Percentiles rank a stretch among this genome's conserved stretches.
Evolutionary conservation across 768 basidiomycete species (phyloP).

Genomic region (Lactifluus piperatus): DNA sequence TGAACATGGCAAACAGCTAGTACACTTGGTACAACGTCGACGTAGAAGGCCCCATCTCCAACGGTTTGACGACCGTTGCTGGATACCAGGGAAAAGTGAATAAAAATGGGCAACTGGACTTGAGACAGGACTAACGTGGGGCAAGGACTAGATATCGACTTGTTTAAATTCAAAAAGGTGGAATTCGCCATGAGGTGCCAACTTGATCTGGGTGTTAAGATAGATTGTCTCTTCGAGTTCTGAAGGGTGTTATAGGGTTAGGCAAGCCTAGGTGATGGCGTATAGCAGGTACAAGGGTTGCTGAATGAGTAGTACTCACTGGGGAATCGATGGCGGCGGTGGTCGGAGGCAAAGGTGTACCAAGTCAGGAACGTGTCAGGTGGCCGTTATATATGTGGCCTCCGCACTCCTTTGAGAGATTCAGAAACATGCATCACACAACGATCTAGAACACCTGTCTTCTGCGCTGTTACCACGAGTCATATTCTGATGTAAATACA

Average conservation of each 20-base stretch:
- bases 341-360: constrained; percentile 18
- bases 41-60: constrained; percentile 89
- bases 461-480: neutral
- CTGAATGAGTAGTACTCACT: neutral
- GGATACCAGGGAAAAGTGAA: constrained; percentile 17
- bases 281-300: neutral
- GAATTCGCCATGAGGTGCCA: constrained; percentile 79
- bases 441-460: neutral
- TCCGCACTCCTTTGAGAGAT: neutral
- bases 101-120: neutral
- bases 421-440: neutral
- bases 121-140: constrained; percentile 58
- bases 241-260: neutral
- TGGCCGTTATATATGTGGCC: constrained; percentile 11
- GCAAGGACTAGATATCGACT: constrained; percentile 87
- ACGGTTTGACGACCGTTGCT: constrained; percentile 96
- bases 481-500: neutral
- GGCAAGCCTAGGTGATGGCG: neutral
- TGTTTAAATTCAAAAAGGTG: constrained; percentile 60
- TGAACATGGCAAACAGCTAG: constrained; percentile 81
- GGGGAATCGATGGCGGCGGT: constrained; percentile 14
- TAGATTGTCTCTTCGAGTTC: neutral
- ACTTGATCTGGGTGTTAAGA: constrained; percentile 43
- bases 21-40: constrained; percentile 64
- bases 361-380: neutral